These are phyloP conservation scores for Rhizopogon roseolus DNA, from an alignment of 768 basidiomycete genomes.

Conservation along the genomic window DNA sequence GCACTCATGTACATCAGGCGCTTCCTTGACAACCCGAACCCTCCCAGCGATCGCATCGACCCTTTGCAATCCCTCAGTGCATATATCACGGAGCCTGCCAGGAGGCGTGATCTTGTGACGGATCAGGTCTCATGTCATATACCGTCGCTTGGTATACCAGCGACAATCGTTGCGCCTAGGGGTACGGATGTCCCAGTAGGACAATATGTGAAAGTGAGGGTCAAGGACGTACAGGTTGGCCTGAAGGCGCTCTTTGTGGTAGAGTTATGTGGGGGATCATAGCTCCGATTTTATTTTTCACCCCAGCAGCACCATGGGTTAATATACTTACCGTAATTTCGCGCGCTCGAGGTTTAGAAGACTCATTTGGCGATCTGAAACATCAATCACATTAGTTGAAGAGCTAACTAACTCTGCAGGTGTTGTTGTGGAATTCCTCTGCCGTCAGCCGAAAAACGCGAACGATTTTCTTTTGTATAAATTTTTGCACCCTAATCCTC, in stretches of 20 bases:
- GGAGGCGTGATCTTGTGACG: background rate
- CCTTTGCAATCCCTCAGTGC: conserved; percentile 25
- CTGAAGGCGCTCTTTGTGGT: background rate
- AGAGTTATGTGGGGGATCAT: background rate
- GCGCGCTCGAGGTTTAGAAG: background rate
- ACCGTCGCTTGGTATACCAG: conserved; percentile 21
- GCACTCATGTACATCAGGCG: conserved; percentile 34
- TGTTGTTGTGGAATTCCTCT: too few relatives aligned
- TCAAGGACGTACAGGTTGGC: conserved; percentile 26
- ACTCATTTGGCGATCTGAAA: too few relatives aligned
- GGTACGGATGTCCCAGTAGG: conserved; percentile 17
- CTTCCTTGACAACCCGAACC: conserved; percentile 25
- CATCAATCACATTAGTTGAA: too few relatives aligned
- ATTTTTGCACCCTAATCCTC: too few relatives aligned
- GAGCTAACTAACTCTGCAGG: too few relatives aligned
- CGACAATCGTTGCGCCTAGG: conserved; percentile 8
- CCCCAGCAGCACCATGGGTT: background rate
- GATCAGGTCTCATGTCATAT: conserved; percentile 18
- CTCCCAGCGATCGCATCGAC: conserved; percentile 14
- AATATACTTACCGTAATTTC: background rate
- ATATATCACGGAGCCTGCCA: conserved; percentile 12
- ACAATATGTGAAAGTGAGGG: conserved; percentile 18
- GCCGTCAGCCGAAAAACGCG: too few relatives aligned
- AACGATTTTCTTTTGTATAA: too few relatives aligned
- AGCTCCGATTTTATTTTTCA: background rate